Percentiles rank a stretch among this genome's conserved stretches.
Evolutionary conservation across 2,329 filamentous ascomycete genomes (phyloP).

Genomic region (Sclerotinia spermophila): DNA sequence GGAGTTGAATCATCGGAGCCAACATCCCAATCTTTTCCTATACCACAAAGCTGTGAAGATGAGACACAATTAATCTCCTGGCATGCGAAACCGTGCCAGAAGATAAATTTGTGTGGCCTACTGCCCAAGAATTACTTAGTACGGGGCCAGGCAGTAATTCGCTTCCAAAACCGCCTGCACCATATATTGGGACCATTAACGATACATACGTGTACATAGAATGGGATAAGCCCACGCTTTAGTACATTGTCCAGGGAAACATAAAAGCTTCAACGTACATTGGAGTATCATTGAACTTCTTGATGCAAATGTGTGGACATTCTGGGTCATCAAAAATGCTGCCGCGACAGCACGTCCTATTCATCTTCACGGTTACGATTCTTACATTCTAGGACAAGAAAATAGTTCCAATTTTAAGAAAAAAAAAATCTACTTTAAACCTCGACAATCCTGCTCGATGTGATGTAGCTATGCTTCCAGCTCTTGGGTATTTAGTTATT

Average conservation of each 20-base stretch:
- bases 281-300: neutral
- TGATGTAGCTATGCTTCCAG: neutral
- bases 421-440: neutral
- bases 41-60: neutral
- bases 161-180: neutral
- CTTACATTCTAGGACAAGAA: neutral
- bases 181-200: neutral
- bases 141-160: neutral
- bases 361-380: neutral
- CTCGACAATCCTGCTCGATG: neutral
- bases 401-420: neutral
- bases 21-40: neutral
- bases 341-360: neutral
- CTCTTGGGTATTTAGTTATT: neutral
- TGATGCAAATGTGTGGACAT: neutral
- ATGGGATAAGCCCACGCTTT: neutral
- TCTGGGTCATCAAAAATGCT: neutral
- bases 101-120: neutral
- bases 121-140: neutral
- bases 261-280: neutral
- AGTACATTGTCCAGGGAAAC: neutral
- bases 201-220: neutral
- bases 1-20: neutral
- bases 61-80: neutral
- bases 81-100: neutral